Base-by-base conservation (phyloP, 176 grass and related monocot genomes). In the Oryza glumipatula region DNA sequence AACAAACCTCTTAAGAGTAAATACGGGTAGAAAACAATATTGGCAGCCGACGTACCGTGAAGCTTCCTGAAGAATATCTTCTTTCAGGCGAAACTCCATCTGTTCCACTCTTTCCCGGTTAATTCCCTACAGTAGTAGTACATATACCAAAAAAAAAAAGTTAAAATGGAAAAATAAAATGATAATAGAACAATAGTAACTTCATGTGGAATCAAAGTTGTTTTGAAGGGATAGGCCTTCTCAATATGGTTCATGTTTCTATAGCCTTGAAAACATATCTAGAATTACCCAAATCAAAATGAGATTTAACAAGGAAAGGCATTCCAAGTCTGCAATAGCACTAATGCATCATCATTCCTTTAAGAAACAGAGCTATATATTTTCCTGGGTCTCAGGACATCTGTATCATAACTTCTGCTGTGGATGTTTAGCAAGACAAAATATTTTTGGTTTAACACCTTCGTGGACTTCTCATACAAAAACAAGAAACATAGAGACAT, bases 51-150 rank as follows among this genome's bases (percentile, higher is more conserved):
- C 63, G 80, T 88, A 95, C 96, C 89, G 88, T 74, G 83, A 83
- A 87, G 96, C 93, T 91, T 98, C 96, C 22, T 82, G 85, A 88
- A 98, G 91, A 87, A 94, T 92, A 80, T 98, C 96, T 94, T 98
- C 91, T 88, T 98, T 96, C 32, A 98, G 83, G 68, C 96, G 96
- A 90, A 98, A 98, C 80, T 98, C 96, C 96, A 98, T 98, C 72
- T 98, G 96, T 64, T 98, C 96, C 68, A 98, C 91, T 92, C 96
- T 98, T 72, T 83, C 93, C 68, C 96, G 85, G 61, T 98, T 98
- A 83, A 98, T 98, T 98, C 96, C 96, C 93, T 98, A 54, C 66
- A 66, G 89, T 79, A 60, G 83, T 61, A 60, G 30, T 63, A 63
- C 3, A 85, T 24, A 83, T 82, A 84, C 49, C 49, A 85, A 61